Percentiles rank a stretch among this genome's conserved stretches.
phyloP scores from a whole-genome alignment of 2,329 filamentous ascomycete genomes.

The Cryphonectria radicalis region DNA sequence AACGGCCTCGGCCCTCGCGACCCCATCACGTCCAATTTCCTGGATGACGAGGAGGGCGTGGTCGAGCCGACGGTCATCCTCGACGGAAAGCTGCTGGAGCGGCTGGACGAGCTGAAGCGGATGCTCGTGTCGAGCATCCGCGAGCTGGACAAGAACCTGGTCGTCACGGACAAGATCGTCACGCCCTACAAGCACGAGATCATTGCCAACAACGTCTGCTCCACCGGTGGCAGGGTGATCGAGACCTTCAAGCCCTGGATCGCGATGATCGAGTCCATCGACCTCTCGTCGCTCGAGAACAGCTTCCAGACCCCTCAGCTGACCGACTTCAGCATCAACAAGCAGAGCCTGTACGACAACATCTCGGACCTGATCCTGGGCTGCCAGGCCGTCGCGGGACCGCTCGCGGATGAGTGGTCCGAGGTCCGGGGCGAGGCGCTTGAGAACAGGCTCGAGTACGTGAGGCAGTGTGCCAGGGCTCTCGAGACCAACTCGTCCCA shows the following conservation, averaged over 20 bases:
- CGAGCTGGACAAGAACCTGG: constrained; percentile 82
- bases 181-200: constrained; percentile 77
- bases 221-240: constrained; percentile 76
- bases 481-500: constrained; percentile 87
- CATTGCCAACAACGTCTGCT: constrained; percentile 82
- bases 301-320: constrained; percentile 84
- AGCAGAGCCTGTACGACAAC: constrained; percentile 92
- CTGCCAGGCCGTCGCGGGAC: constrained; percentile 90
- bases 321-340: constrained; percentile 84
- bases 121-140: constrained; percentile 85
- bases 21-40: constrained; percentile 78
- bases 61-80: constrained; percentile 74
- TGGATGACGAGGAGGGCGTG: constrained; percentile 78
- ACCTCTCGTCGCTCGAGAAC: constrained; percentile 78
- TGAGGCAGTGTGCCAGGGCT: constrained; percentile 76
- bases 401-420: constrained; percentile 92
- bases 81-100: constrained; percentile 77
- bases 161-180: constrained; percentile 79
- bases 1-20: constrained; percentile 69
- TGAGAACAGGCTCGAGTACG: constrained; percentile 82
- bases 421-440: constrained; percentile 88
- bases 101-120: constrained; percentile 83
- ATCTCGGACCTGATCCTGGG: constrained; percentile 86
- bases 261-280: constrained; percentile 86
- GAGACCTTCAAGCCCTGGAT: constrained; percentile 92